Evolutionary conservation across 805 yeast genomes (phyloP).

Genomic region (Saturnispora dispora): DNA sequence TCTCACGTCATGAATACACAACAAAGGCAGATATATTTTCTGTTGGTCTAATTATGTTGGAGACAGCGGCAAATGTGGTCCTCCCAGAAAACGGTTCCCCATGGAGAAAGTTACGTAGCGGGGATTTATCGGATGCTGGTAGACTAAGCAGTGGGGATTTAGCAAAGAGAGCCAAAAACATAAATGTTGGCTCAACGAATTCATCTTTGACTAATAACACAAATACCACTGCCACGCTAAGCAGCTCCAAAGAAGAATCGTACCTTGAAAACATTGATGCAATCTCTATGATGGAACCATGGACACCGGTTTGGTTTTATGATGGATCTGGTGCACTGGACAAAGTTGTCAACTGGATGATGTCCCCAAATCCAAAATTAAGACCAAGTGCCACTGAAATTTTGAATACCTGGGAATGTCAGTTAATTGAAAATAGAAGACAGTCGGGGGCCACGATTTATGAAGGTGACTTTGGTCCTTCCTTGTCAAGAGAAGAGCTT

Average conservation of each 20-base stretch:
- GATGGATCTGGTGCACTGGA: constrained; percentile 70
- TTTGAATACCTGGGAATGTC: constrained; percentile 63
- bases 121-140: constrained; percentile 94
- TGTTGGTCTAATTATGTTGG: constrained; percentile 87
- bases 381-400: constrained; percentile 76
- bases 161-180: constrained; percentile 17
- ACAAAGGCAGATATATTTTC: constrained; percentile 93
- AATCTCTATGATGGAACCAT: constrained; percentile 20
- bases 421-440: constrained; percentile 67
- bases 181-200: not conserved
- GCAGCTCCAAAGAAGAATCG: not conserved
- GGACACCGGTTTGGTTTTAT: constrained; percentile 82
- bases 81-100: constrained; percentile 93
- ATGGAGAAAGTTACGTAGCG: constrained; percentile 93
- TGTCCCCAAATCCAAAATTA: constrained; percentile 67
- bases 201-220: not conserved
- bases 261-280: not conserved
- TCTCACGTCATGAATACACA: constrained; percentile 72
- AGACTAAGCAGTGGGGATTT: constrained; percentile 66
- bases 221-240: not conserved
- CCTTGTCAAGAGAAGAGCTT: constrained; percentile 29
- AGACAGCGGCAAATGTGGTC: constrained; percentile 90
- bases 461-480: constrained; percentile 93
- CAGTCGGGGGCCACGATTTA: constrained; percentile 90
- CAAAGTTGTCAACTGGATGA: constrained; percentile 77